Base-by-base conservation (phyloP, 179 eudicot genomes). In the Gypsophila paniculata region DNA sequence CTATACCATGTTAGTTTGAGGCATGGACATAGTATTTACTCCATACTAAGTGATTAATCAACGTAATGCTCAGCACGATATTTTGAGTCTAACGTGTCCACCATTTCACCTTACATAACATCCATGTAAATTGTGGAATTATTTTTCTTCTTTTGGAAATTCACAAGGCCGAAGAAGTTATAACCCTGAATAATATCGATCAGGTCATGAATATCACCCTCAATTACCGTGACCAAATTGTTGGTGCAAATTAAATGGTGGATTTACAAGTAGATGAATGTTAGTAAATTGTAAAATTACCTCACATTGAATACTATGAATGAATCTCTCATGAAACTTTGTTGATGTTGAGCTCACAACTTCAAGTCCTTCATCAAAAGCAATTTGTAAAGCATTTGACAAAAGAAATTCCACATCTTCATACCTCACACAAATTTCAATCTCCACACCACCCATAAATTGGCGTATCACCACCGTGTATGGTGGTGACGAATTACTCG, bases 221-320 rank as follows among this genome's bases (percentile, higher is more conserved):
- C 4, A 15, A 4, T 3, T 54, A 17, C 0, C 22, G 5, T 18
- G 10, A n/a, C 23, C 21, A n/a, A n/a, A n/a, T n/a, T n/a, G n/a
- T n/a, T n/a, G 5, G 14, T 13, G n/a, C 18, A 51, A 2, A 11
- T 51, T 51, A 3, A n/a, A n/a, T n/a, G n/a, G n/a, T 17, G 14
- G 4, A 15, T 58, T 6, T 49, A 15, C 13, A 15, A 49, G 22
- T 17, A 53, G 21, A 54, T 54, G 25, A 21, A 54, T 18, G 21
- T 12, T 5, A 6, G 23, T 39, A 4, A 36, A 32, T 52, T 52
- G 38, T 13, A 8, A 12, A 64, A 18, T 68, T 82, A 87, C 91
- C 91, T 87, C 80, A 77, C 82, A 72, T 29, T 76, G 80, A 14
- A 87, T 70, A 52, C 42, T 80, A 70, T 85, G 83, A 65, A 85